Conservation (phyloP, 2,329 filamentous ascomycete genomes). For the Huntiella bhutanensis region DNA sequence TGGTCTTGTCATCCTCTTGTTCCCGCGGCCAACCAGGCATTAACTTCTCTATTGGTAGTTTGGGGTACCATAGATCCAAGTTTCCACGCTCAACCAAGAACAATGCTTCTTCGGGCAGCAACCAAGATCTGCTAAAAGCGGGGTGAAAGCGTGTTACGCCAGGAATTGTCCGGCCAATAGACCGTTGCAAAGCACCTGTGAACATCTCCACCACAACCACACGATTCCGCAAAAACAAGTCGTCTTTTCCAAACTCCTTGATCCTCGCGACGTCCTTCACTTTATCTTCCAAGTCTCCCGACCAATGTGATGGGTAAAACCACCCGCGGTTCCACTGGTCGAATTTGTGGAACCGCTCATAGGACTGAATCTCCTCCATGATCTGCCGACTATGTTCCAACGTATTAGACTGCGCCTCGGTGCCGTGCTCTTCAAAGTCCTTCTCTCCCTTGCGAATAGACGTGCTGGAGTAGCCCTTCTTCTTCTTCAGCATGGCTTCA, state of each 20-base stretch:
- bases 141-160: constrained; percentile 32
- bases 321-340: constrained; percentile 49
- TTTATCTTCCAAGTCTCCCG: constrained; percentile 13
- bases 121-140: constrained; percentile 50
- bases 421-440: constrained; percentile 89
- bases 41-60: constrained; percentile 28
- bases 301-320: constrained; percentile 49
- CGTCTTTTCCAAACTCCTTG: constrained; percentile 8
- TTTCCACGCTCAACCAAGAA: constrained; percentile 77
- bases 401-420: constrained; percentile 55
- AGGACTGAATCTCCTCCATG: constrained; percentile 72
- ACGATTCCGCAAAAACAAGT: constrained; percentile 23
- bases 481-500: constrained; percentile 32
- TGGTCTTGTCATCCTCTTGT: constrained; percentile 13
- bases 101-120: constrained; percentile 80
- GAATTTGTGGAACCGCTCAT: constrained; percentile 54
- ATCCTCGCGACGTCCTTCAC: constrained; percentile 9
- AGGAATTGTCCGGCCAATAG: constrained; percentile 49
- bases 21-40: constrained; percentile 19
- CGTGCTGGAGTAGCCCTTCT: constrained; percentile 32
- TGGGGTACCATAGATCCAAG: constrained; percentile 72
- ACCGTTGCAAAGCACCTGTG: constrained; percentile 53
- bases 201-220: constrained; percentile 52
- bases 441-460: constrained; percentile 86
- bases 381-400: constrained; percentile 68